A percentile compares a stretch with the other conserved stretches of the same genome.
Conservation (phyloP, 495 filamentous ascomycete species). For the Coniosporium apollinis region DNA sequence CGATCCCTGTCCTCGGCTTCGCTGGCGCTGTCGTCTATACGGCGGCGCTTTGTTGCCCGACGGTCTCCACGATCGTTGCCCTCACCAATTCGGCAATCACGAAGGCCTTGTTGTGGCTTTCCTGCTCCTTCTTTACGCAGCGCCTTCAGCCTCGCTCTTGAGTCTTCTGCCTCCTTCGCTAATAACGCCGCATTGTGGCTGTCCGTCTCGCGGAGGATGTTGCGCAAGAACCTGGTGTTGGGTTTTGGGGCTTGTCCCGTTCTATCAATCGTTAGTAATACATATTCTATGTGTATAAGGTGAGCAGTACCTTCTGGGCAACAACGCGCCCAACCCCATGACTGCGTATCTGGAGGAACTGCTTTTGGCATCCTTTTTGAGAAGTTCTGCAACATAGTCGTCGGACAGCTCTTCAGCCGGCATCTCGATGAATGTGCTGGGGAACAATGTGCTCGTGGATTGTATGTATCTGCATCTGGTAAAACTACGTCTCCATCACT, state of each 20-base stretch:
- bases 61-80: too few species aligned
- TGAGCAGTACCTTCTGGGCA: slow-evolving; percentile 43
- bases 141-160: slow-evolving; percentile 38
- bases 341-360: slow-evolving; percentile 54
- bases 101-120: too few species aligned
- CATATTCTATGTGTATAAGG: slow-evolving; percentile 4
- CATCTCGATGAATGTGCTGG: too few species aligned
- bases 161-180: slow-evolving; percentile 59
- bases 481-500: too few species aligned
- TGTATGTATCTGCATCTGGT: too few species aligned
- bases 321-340: slow-evolving; percentile 54
- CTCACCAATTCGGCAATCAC: too few species aligned
- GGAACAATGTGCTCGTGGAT: too few species aligned
- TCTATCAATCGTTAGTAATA: slow-evolving; percentile 19
- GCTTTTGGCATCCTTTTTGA: slow-evolving; percentile 56
- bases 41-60: slow-evolving; percentile 12
- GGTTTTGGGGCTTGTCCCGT: slow-evolving; percentile 62
- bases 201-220: slow-evolving; percentile 78
- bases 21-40: slow-evolving; percentile 3
- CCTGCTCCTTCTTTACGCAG: slow-evolving; percentile 22
- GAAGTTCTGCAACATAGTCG: slow-evolving; percentile 55
- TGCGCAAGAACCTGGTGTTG: slow-evolving; percentile 76
- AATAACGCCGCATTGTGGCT: slow-evolving; percentile 77
- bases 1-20: too few species aligned
- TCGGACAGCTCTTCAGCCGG: slow-evolving; percentile 43